phyloP scores from a whole-genome alignment of 1,284 basidiomycete genomes.

The Cutaneotrichosporon sp. region DNA sequence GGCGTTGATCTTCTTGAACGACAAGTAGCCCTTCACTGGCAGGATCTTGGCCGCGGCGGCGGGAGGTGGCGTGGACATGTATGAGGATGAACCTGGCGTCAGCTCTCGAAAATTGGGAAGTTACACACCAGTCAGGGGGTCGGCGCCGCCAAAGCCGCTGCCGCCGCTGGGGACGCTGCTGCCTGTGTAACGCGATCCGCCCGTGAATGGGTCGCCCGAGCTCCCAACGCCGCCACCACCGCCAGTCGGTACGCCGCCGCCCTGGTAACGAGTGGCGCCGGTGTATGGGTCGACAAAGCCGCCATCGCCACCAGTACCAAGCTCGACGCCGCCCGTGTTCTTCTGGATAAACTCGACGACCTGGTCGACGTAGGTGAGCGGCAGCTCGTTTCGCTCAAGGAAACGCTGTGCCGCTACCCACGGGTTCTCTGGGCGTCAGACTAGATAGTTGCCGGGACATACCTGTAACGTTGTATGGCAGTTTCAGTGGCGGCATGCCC shows the following conservation, averaged over 20 bases:
- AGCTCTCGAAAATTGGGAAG: neutral
- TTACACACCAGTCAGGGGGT: constrained; percentile 36
- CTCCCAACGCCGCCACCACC: constrained; percentile 4
- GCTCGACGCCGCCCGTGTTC: constrained; percentile 69
- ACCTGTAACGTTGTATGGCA: constrained; percentile 89
- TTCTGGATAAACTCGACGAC: constrained; percentile 91
- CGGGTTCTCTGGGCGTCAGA: constrained; percentile 67
- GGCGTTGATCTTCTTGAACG: constrained; percentile 86
- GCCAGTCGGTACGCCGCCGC: constrained; percentile 22
- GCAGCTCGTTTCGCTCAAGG: constrained; percentile 76
- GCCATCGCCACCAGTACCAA: constrained; percentile 53
- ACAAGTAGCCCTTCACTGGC: constrained; percentile 53
- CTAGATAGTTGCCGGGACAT: constrained; percentile 23
- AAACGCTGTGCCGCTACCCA: constrained; percentile 86
- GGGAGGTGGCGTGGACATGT: constrained; percentile 30
- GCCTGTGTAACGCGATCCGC: constrained; percentile 55
- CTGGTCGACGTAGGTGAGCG: constrained; percentile 77
- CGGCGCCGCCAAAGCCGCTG: constrained; percentile 14
- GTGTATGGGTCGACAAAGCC: constrained; percentile 88
- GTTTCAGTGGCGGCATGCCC: constrained; percentile 83
- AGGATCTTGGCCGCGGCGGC: constrained; percentile 50
- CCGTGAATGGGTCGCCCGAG: constrained; percentile 37
- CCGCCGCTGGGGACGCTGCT: constrained; percentile 19
- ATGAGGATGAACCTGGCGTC: constrained; percentile 29
- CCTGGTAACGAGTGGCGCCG: constrained; percentile 58